A percentile compares a stretch with the other conserved stretches of the same genome.
Conservation (phyloP, 371 early-diverging fungal species). For the Rhizopus arrhizus region DNA sequence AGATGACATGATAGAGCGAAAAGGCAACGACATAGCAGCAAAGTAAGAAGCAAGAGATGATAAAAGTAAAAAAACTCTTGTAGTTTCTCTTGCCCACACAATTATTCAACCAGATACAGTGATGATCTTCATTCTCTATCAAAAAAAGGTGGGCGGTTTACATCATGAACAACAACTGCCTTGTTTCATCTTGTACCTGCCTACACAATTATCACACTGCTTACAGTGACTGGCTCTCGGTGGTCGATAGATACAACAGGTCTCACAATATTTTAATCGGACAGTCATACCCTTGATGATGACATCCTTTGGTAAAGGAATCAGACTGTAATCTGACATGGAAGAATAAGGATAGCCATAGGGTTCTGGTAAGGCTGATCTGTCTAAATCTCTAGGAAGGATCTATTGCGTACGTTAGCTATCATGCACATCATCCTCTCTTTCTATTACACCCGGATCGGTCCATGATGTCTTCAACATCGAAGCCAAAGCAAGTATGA, state of each 20-base stretch:
- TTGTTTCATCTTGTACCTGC: conserved; percentile 33
- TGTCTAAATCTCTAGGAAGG: conserved; percentile 73
- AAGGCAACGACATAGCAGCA: conserved; percentile 63
- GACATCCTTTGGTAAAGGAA: conserved; percentile 59
- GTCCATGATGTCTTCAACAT: conserved; percentile 85
- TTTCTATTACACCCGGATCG: conserved; percentile 79
- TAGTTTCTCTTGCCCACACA: conserved; percentile 94
- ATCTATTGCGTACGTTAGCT: conserved; percentile 39
- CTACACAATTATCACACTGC: conserved; percentile 91
- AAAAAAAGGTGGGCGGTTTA: not conserved
- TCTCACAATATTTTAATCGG: conserved; percentile 85
- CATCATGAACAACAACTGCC: not conserved
- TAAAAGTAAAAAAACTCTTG: conserved; percentile 79
- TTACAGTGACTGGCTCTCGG: conserved; percentile 89
- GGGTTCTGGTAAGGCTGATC: not conserved
- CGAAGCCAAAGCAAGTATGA: conserved; percentile 65
- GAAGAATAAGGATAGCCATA: conserved; percentile 24
- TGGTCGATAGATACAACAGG: conserved; percentile 90
- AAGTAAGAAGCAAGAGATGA: conserved; percentile 57
- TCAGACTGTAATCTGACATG: conserved; percentile 20
- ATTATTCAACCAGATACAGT: conserved; percentile 95
- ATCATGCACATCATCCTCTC: not conserved
- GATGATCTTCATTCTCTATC: conserved; percentile 82
- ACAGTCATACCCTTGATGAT: conserved; percentile 63
- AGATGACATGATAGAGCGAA: conserved; percentile 57